Percentiles rank a stretch among this genome's conserved stretches.
Conservation (phyloP, 2,329 filamentous ascomycete species). For the Sporothrix variecibatus region DNA sequence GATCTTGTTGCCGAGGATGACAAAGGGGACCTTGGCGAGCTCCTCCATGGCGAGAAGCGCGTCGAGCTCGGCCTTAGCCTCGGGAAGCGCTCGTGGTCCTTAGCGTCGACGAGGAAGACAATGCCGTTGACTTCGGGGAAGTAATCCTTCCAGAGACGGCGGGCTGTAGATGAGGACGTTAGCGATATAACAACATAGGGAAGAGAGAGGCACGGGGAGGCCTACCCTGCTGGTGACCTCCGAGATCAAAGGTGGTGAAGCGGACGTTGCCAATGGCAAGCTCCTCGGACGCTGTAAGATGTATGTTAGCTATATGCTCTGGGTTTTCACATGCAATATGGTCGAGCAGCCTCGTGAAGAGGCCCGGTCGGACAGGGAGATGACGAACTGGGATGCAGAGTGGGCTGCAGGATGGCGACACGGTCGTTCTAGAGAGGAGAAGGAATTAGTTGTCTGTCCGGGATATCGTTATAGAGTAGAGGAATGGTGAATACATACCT, state of each 20-base stretch:
- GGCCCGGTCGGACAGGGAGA: neutral
- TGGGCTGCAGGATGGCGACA: constrained; percentile 86
- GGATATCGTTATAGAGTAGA: neutral
- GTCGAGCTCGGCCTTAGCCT: constrained; percentile 96
- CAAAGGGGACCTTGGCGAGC: constrained; percentile 90
- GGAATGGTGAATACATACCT: constrained; percentile 55
- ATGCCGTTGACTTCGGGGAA: constrained; percentile 96
- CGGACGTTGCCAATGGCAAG: constrained; percentile 89
- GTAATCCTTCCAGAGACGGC: constrained; percentile 94
- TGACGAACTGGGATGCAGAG: constrained; percentile 81
- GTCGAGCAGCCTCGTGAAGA: neutral
- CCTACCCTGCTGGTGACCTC: constrained; percentile 87
- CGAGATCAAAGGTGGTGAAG: constrained; percentile 92
- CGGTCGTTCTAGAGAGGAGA: constrained; percentile 72
- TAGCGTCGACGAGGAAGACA: constrained; percentile 96
- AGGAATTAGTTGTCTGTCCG: neutral
- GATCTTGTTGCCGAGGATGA: constrained; percentile 98
- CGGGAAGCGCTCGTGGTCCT: constrained; percentile 93
- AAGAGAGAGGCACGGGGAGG: constrained; percentile 11
- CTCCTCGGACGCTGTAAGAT: constrained; percentile 74
- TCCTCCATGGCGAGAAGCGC: constrained; percentile 96
- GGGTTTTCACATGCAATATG: neutral
- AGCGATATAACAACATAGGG: too few relatives aligned
- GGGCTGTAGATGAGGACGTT: constrained; percentile 55
- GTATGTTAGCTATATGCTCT: neutral